Evolutionary conservation across 177 flowering plant genomes (phyloP), one percentile per base, ranked within the genome.

Genomic region (Telopea speciosissima): DNA sequence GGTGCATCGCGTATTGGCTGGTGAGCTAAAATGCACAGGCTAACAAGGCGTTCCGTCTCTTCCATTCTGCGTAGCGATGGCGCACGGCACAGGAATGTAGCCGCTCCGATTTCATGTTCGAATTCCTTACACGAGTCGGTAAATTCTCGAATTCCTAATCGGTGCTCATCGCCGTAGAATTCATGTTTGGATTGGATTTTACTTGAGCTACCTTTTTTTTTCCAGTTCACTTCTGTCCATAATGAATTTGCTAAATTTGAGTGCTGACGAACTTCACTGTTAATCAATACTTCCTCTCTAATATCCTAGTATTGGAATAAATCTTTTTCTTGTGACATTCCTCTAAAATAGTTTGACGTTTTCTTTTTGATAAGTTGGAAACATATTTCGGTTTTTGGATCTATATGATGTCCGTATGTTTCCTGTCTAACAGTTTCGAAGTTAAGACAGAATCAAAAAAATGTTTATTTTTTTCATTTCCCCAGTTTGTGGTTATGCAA

Each of bases 21-120:
- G 17, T 14, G 58, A 17, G 62, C 11, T 19, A 78, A 52, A 60
- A 91, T 91, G 97, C 86, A 88, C 79, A 83, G 83, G 77, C 75
- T 89, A 26, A 74, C 94, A 0, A 78, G 83, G 78, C 86, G 86
- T 58, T 87, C 94, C 59, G 79, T 82, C 72, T 74, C 88, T 52
- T 72, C 84, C 28, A 11, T 85, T 66, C 80, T 88, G 31, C 84
- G 87, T 70, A 49, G 61, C 65, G 76, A 79, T 19, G 76, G 79
- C 75, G 58, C 80, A 1, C 79, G 79, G 21, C 33, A 64, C 74
- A 82, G 89, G 1, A 72, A 28, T 68, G 70, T 78, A 23, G 79
- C 80, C 16, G 80, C 81, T 10, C 70, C 87, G 1, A 24, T 79
- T 60, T 61, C 83, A 24, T 74, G 77, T 17, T 76, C 85, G 24